Evolutionary conservation across 148 eudicot species (phyloP).

Genomic region (Amaranthus hypochondriacus): DNA sequence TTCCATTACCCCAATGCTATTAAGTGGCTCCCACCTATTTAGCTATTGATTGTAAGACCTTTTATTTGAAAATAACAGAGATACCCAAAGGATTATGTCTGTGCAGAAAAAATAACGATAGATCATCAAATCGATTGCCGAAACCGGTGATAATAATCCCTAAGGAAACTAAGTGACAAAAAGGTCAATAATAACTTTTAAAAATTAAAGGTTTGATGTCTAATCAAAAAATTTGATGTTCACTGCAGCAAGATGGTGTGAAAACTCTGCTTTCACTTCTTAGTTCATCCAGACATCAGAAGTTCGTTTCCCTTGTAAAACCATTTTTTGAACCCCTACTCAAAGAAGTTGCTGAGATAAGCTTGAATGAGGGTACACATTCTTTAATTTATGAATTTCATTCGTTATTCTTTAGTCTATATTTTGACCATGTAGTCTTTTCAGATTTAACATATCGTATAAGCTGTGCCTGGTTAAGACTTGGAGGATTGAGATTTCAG

Average conservation of each 20-base stretch:
- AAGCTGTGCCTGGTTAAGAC: conserved; percentile 63
- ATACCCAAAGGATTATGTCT: too few species aligned
- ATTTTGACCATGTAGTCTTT: conserved; percentile 11
- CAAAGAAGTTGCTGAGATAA: conserved; percentile 36
- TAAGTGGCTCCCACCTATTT: too few species aligned
- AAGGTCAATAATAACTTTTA: background rate
- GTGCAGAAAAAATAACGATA: too few species aligned
- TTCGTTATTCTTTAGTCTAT: background rate
- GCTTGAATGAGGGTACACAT: conserved; percentile 39
- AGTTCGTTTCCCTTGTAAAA: conserved; percentile 44
- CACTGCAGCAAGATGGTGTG: conserved; percentile 37
- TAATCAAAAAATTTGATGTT: background rate
- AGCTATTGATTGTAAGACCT: too few species aligned
- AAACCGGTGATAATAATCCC: too few species aligned
- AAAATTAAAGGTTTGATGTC: background rate
- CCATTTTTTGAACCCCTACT: conserved; percentile 64
- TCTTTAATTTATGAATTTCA: background rate
- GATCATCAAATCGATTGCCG: too few species aligned
- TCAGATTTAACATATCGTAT: conserved; percentile 28
- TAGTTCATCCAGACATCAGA: conserved; percentile 56
- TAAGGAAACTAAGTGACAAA: background rate
- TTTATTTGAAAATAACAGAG: too few species aligned
- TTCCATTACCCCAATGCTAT: too few species aligned
- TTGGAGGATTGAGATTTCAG: conserved; percentile 73
- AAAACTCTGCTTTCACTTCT: conserved; percentile 48